These are phyloP conservation scores for Parmelia sp. DNA, from an alignment of 495 filamentous ascomycete species.

Conservation along the genomic window DNA sequence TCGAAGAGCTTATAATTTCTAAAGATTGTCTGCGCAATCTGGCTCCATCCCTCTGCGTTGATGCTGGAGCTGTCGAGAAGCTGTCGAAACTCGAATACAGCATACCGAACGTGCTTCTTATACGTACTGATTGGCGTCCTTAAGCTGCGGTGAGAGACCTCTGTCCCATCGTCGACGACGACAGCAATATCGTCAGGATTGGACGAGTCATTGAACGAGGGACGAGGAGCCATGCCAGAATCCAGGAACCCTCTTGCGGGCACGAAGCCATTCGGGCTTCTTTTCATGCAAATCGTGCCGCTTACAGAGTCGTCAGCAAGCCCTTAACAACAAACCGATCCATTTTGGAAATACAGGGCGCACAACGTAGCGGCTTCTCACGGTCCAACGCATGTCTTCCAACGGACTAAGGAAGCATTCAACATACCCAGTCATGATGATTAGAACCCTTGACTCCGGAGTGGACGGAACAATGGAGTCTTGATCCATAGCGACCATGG, in stretches of 20 bases:
- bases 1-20: conserved; percentile 88
- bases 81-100: conserved; percentile 76
- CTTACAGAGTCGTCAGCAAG: not conserved
- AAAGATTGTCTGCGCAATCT: conserved; percentile 65
- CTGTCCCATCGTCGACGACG: conserved; percentile 42
- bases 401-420: not conserved
- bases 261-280: conserved; percentile 56
- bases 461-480: conserved; percentile 6
- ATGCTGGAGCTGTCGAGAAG: conserved; percentile 83
- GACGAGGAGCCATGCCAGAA: conserved; percentile 71
- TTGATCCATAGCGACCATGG: conserved; percentile 10
- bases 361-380: not conserved
- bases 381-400: no score
- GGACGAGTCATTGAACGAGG: conserved; percentile 84
- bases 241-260: conserved; percentile 79
- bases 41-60: conserved; percentile 80
- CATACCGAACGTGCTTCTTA: conserved; percentile 75
- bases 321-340: not conserved
- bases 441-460: conserved; percentile 73
- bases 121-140: conserved; percentile 79
- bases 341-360: not conserved
- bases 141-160: conserved; percentile 50
- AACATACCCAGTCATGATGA: conserved; percentile 73
- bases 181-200: conserved; percentile 49
- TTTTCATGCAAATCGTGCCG: conserved; percentile 93